These are phyloP conservation scores for Clonostachys rhizophaga DNA, from an alignment of 2,329 filamentous ascomycete species.

Conservation along the genomic window DNA sequence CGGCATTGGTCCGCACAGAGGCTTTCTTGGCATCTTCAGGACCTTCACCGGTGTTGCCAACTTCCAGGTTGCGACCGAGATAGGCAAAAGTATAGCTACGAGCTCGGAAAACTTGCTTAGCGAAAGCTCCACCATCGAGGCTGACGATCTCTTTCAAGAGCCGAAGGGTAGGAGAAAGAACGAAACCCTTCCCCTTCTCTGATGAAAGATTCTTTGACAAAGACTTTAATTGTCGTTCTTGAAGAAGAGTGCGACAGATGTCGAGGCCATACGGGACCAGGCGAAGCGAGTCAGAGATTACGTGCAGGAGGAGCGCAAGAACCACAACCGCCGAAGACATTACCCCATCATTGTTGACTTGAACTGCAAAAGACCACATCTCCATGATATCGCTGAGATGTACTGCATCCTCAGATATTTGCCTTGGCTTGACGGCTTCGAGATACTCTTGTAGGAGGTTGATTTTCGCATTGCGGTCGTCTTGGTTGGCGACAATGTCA, in stretches of 20 bases:
- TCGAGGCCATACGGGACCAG: constrained; percentile 71
- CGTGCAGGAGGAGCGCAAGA: constrained; percentile 75
- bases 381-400: constrained; percentile 79
- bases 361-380: constrained; percentile 79
- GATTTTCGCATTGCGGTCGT: constrained; percentile 32
- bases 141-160: constrained; percentile 80
- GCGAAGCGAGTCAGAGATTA: constrained; percentile 69
- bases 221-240: constrained; percentile 75
- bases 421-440: constrained; percentile 43
- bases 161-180: constrained; percentile 84
- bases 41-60: constrained; percentile 47
- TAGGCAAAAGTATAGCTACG: constrained; percentile 76
- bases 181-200: constrained; percentile 76
- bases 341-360: constrained; percentile 74
- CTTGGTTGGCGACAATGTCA: constrained; percentile 47
- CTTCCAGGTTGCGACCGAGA: constrained; percentile 73
- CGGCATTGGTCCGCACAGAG: constrained; percentile 76
- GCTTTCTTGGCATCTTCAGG: constrained; percentile 65
- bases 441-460: constrained; percentile 68
- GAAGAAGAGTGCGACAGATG: constrained; percentile 76
- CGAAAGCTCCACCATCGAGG: constrained; percentile 80
- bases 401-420: constrained; percentile 40
- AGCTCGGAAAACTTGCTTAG: constrained; percentile 71
- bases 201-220: constrained; percentile 75
- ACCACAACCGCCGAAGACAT: constrained; percentile 78